These are phyloP conservation scores for Arabis alpina DNA, from an alignment of 345 rosid species.

Conservation along the genomic window DNA sequence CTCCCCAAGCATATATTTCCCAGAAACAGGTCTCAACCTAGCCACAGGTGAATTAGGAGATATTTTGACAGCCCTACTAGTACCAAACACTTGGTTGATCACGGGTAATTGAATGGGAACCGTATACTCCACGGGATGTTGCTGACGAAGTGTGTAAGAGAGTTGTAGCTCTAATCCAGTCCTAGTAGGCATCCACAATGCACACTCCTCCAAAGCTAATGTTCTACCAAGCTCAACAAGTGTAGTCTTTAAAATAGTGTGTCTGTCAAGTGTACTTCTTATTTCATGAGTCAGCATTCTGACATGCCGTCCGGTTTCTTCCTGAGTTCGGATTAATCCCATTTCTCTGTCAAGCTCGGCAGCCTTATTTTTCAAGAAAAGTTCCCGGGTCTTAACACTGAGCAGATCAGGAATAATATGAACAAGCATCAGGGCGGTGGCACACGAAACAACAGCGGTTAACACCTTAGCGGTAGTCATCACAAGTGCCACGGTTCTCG, in stretches of 20 bases:
- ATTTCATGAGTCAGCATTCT: constrained; percentile 98
- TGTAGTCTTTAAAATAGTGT: constrained; percentile 86
- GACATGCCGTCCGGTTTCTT: constrained; percentile 94
- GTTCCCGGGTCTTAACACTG: constrained; percentile 89
- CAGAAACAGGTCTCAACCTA: constrained; percentile 77
- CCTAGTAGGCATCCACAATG: constrained; percentile 99
- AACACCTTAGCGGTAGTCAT: constrained; percentile 82
- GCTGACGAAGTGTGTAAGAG: constrained; percentile 88
- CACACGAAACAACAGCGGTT: constrained; percentile 92
- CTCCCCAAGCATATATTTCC: constrained; percentile 86
- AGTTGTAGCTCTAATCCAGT: constrained; percentile 96
- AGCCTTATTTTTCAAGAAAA: constrained; percentile 91
- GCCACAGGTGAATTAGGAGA: constrained; percentile 92
- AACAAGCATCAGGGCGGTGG: constrained; percentile 95
- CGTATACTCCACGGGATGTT: constrained; percentile 88
- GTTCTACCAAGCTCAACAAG: constrained; percentile 96
- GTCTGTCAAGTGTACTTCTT: constrained; percentile 94
- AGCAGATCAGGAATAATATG: constrained; percentile 94
- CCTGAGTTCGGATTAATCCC: constrained; percentile 97
- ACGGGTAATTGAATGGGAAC: constrained; percentile 97
- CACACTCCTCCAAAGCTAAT: constrained; percentile 90
- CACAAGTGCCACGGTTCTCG: constrained; percentile 77
- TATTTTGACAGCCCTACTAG: constrained; percentile 75
- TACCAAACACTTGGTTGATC: constrained; percentile 83
- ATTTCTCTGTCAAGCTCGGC: constrained; percentile 98